Evolutionary conservation across 225 moss, liverwort and hornwort genomes (phyloP).

Genomic region (Polytrichum commune): DNA sequence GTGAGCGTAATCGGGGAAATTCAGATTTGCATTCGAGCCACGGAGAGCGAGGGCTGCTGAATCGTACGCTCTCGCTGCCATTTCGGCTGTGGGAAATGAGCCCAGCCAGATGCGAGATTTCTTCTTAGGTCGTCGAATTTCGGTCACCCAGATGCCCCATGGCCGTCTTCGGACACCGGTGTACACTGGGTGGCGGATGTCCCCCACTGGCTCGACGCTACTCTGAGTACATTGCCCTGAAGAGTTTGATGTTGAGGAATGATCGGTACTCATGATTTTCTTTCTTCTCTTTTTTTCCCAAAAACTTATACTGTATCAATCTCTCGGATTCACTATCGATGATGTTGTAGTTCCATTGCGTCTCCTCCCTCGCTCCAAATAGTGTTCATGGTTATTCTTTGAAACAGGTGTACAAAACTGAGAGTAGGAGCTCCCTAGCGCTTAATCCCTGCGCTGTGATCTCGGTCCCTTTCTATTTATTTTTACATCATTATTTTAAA

Average conservation of each 20-base stretch:
- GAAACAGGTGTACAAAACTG: no score
- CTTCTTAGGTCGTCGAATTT: constrained; percentile 16
- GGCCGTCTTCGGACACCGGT: constrained; percentile 14
- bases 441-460: no score
- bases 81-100: constrained; percentile 7
- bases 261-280: neutral
- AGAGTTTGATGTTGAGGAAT: neutral
- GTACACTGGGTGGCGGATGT: constrained; percentile 11
- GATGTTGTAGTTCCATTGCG: neutral
- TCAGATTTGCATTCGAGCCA: constrained; percentile 3
- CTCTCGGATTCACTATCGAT: neutral
- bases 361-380: no score
- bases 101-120: constrained; percentile 19
- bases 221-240: neutral
- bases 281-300: neutral
- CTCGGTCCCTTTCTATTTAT: no score
- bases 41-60: constrained; percentile 14
- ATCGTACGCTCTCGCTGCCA: constrained; percentile 9
- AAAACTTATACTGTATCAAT: neutral
- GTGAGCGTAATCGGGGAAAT: constrained; percentile 7
- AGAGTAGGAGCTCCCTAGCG: no score
- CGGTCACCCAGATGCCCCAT: constrained; percentile 21
- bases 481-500: no score
- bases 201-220: neutral
- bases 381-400: no score